phyloP scores from a whole-genome alignment of 2,329 filamentous ascomycete genomes.

The Fusarium sp. region DNA sequence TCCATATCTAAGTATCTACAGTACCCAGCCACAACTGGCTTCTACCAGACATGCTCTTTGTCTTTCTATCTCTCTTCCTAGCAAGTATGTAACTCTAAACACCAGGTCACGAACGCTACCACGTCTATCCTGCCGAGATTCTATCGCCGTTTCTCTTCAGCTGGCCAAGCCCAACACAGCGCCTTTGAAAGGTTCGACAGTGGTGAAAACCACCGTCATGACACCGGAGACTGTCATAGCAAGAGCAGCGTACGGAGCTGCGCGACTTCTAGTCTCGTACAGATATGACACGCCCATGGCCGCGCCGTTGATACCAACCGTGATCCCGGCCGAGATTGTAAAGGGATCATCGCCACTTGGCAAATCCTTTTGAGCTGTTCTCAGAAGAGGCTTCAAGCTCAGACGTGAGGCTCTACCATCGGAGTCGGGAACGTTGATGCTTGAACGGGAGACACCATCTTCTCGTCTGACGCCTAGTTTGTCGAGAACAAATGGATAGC shows the following conservation, averaged over 20 bases:
- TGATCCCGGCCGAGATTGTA: slow-evolving; percentile 60
- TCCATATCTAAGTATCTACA: slow-evolving; percentile 24
- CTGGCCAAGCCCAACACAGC: slow-evolving; percentile 50
- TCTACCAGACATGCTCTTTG: slow-evolving; percentile 11
- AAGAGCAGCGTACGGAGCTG: slow-evolving; percentile 65
- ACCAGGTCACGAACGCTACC: slow-evolving; percentile 12
- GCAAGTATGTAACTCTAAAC: slow-evolving; percentile 32
- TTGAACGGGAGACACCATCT: neutral
- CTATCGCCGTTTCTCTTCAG: slow-evolving; percentile 23
- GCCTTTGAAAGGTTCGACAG: slow-evolving; percentile 55
- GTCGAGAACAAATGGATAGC: slow-evolving; percentile 50
- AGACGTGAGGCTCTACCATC: neutral
- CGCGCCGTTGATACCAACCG: slow-evolving; percentile 66
- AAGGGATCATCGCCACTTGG: slow-evolving; percentile 44
- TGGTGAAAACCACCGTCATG: slow-evolving; percentile 64
- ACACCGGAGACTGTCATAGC: slow-evolving; percentile 67
- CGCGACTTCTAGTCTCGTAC: slow-evolving; percentile 61
- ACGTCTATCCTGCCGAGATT: neutral
- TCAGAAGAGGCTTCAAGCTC: neutral
- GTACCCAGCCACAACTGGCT: neutral
- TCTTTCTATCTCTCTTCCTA: slow-evolving; percentile 14
- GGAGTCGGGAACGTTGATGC: neutral
- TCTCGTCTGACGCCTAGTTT: slow-evolving; percentile 40
- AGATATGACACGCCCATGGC: slow-evolving; percentile 68
- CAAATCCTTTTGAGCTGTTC: slow-evolving; percentile 16